A percentile compares a stretch with the other conserved stretches of the same genome.
phyloP scores from a whole-genome alignment of 2,329 filamentous ascomycete species.

The Hymenoscyphus repandus region DNA sequence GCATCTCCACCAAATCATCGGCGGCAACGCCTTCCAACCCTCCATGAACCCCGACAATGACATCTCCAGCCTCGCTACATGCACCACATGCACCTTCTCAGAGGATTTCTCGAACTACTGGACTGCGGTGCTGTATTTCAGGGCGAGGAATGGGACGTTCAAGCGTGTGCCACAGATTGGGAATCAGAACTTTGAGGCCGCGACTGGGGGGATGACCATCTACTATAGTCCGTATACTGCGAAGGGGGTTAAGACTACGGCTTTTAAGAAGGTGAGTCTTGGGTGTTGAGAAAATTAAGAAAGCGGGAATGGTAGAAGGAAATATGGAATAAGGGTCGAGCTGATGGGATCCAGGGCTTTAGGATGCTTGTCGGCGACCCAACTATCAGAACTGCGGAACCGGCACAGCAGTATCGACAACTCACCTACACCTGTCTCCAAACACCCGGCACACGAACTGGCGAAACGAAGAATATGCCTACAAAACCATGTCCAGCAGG shows the following conservation, averaged over 20 bases:
- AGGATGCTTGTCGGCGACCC: conserved; percentile 16
- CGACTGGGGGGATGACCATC: neutral
- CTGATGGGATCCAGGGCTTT: conserved; percentile 6
- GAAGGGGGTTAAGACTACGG: no score
- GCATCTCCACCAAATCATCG: conserved; percentile 14
- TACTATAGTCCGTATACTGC: neutral
- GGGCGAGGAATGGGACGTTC: no score
- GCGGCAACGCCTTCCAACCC: conserved; percentile 14
- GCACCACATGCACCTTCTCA: conserved; percentile 10
- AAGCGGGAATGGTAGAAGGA: no score
- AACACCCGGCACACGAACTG: conserved; percentile 29
- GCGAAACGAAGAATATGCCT: conserved; percentile 46
- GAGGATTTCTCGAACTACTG: conserved; percentile 8
- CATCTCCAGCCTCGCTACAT: conserved; percentile 6
- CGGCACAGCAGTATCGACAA: conserved; percentile 8
- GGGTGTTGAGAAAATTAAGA: no score
- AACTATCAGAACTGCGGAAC: conserved; percentile 2
- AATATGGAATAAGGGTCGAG: neutral
- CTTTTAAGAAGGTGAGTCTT: no score
- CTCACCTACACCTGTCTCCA: conserved; percentile 41
- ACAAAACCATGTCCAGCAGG: conserved; percentile 47
- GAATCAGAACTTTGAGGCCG: neutral
- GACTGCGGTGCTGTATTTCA: no score
- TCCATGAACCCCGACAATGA: conserved; percentile 7
- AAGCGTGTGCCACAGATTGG: no score